Percentiles rank a stretch among this genome's conserved stretches.
Evolutionary conservation across 2,329 filamentous ascomycete genomes (phyloP).

Genomic region (Colletotrichum gloeosporioides): DNA sequence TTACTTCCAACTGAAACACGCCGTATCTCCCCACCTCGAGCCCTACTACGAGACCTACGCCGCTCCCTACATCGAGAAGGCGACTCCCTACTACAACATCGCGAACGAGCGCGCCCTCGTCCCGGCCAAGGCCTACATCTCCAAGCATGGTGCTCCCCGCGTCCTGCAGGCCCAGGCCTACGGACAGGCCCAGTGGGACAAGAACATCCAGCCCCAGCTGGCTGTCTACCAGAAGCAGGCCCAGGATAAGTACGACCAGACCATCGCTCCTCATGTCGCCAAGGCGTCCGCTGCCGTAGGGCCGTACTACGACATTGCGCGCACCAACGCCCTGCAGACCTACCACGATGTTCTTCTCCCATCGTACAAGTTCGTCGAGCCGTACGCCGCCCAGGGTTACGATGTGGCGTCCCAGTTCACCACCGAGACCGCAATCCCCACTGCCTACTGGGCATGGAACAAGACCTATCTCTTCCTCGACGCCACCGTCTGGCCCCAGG

Average conservation of each 20-base stretch:
- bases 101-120: constrained; percentile 69
- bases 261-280: constrained; percentile 76
- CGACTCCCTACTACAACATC: constrained; percentile 75
- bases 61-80: constrained; percentile 79
- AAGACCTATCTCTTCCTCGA: constrained; percentile 75
- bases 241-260: constrained; percentile 70
- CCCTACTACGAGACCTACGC: constrained; percentile 89
- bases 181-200: constrained; percentile 77
- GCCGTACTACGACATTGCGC: constrained; percentile 76
- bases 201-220: constrained; percentile 77
- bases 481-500: constrained; percentile 78
- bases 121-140: constrained; percentile 71
- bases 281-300: constrained; percentile 60
- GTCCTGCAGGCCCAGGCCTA: constrained; percentile 72
- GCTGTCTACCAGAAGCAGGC: constrained; percentile 66
- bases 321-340: constrained; percentile 67
- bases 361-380: constrained; percentile 74
- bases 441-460: constrained; percentile 73
- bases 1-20: constrained; percentile 72
- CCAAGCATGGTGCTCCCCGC: constrained; percentile 77
- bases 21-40: constrained; percentile 74
- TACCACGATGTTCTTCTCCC: constrained; percentile 79
- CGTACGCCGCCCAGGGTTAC: constrained; percentile 76
- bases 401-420: constrained; percentile 69
- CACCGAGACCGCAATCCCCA: constrained; percentile 73